phyloP scores from a whole-genome alignment of 441 rosid species.

The Croton setiger region DNA sequence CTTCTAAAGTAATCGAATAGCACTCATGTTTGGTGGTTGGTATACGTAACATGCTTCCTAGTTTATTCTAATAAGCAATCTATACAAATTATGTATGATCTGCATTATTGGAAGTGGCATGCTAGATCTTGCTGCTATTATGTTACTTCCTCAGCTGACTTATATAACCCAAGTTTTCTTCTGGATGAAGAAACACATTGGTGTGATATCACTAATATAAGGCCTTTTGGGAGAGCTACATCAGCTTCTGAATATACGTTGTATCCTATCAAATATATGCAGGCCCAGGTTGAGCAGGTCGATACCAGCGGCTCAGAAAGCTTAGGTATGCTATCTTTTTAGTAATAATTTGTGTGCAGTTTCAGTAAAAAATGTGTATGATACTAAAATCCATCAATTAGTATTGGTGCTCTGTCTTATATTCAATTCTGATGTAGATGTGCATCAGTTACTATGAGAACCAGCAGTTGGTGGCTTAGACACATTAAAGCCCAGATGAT shows the following conservation, averaged over 20 bases:
- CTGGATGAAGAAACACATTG: neutral
- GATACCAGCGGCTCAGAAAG: constrained; percentile 34
- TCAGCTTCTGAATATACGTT: constrained; percentile 3
- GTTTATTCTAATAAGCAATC: constrained; percentile 7
- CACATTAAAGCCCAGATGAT: neutral
- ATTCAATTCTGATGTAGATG: no score
- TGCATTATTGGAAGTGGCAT: neutral
- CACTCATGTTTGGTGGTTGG: neutral
- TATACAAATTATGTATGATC: neutral
- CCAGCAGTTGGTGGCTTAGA: neutral
- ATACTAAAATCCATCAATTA: no score
- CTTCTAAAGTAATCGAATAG: neutral
- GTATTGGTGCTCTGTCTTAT: no score
- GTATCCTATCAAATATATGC: constrained; percentile 18
- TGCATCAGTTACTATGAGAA: no score
- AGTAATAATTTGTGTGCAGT: neutral
- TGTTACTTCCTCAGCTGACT: neutral
- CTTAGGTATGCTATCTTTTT: constrained; percentile 34
- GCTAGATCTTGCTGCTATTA: neutral
- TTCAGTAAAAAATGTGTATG: no score
- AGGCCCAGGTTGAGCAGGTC: constrained; percentile 45
- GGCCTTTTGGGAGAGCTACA: neutral
- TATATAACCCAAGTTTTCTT: neutral
- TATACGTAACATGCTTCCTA: no score
- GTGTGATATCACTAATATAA: neutral